A percentile compares a stretch with the other conserved stretches of the same genome.
Conservation (phyloP, 2,329 filamentous ascomycete species). For the Metarhizium guizhouense region DNA sequence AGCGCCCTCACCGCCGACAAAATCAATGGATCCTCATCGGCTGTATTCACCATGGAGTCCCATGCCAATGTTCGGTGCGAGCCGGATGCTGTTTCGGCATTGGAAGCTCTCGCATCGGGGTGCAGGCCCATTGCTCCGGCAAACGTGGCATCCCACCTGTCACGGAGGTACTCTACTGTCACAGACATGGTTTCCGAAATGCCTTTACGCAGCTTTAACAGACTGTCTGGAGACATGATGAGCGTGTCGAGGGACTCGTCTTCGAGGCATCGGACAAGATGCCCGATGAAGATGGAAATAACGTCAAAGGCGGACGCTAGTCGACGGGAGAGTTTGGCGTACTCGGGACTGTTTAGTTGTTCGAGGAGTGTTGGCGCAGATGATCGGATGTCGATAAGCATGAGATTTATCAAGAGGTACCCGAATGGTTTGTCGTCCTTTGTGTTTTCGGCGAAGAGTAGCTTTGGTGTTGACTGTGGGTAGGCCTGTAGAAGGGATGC, state of each 20-base stretch:
- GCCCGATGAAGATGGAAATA: slow-evolving; percentile 51
- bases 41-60: slow-evolving; percentile 43
- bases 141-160: slow-evolving; percentile 60
- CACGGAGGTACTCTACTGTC: slow-evolving; percentile 56
- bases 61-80: slow-evolving; percentile 43
- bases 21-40: slow-evolving; percentile 47
- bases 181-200: slow-evolving; percentile 56
- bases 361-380: slow-evolving; percentile 51
- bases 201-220: slow-evolving; percentile 51
- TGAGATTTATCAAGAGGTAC: slow-evolving; percentile 54
- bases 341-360: slow-evolving; percentile 46
- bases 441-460: slow-evolving; percentile 43
- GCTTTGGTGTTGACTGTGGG: slow-evolving; percentile 31
- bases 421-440: slow-evolving; percentile 44
- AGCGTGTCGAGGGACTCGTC: slow-evolving; percentile 31
- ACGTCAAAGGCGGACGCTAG: slow-evolving; percentile 54
- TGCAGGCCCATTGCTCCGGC: slow-evolving; percentile 54
- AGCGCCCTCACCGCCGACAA: slow-evolving; percentile 49
- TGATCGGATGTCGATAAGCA: slow-evolving; percentile 57
- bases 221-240: slow-evolving; percentile 45
- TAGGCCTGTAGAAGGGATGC: slow-evolving; percentile 49
- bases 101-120: slow-evolving; percentile 40
- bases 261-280: slow-evolving; percentile 46
- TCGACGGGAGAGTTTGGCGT: slow-evolving; percentile 40
- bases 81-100: slow-evolving; percentile 34